Evolutionary conservation across 2,329 filamentous ascomycete species (phyloP).

Genomic region (Ascochyta clinopodiicola): DNA sequence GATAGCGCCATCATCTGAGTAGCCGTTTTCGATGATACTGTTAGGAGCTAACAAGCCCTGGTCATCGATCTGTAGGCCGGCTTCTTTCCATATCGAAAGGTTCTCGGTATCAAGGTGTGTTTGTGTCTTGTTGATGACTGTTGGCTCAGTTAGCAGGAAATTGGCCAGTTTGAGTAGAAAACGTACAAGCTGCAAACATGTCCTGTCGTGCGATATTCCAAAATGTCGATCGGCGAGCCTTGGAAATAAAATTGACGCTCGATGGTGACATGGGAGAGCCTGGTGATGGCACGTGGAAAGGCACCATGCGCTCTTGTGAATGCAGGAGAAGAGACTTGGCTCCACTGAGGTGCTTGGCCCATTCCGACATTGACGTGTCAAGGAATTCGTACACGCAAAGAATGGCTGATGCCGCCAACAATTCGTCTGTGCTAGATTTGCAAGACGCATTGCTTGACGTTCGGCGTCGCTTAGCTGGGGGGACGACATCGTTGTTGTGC

Average conservation of each 20-base stretch:
- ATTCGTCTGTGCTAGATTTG: slow-evolving; percentile 62
- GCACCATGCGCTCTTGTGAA: slow-evolving; percentile 58
- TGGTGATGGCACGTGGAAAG: slow-evolving; percentile 52
- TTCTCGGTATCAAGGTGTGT: slow-evolving; percentile 69
- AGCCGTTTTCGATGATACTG: slow-evolving; percentile 48
- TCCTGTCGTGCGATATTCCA: slow-evolving; percentile 73
- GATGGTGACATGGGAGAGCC: slow-evolving; percentile 35
- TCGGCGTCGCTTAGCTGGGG: slow-evolving; percentile 50
- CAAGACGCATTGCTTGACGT: slow-evolving; percentile 48
- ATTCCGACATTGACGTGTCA: slow-evolving; percentile 68
- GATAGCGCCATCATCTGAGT: slow-evolving; percentile 62
- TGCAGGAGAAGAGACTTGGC: slow-evolving; percentile 68
- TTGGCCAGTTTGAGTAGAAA: neutral
- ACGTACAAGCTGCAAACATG: slow-evolving; percentile 67
- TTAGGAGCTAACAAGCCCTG: slow-evolving; percentile 59
- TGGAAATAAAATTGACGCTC: slow-evolving; percentile 52
- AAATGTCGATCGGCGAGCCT: slow-evolving; percentile 65
- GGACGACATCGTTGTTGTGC: slow-evolving; percentile 21
- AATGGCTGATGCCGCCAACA: slow-evolving; percentile 70
- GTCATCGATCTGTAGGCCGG: slow-evolving; percentile 64
- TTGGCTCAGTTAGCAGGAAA: slow-evolving; percentile 11
- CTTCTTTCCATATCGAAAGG: slow-evolving; percentile 68
- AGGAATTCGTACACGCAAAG: slow-evolving; percentile 72
- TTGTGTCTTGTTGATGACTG: slow-evolving; percentile 65
- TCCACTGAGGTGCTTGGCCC: slow-evolving; percentile 69